Conservation (phyloP, 768 basidiomycete species). For the Boletus rufocinnamomeus region DNA sequence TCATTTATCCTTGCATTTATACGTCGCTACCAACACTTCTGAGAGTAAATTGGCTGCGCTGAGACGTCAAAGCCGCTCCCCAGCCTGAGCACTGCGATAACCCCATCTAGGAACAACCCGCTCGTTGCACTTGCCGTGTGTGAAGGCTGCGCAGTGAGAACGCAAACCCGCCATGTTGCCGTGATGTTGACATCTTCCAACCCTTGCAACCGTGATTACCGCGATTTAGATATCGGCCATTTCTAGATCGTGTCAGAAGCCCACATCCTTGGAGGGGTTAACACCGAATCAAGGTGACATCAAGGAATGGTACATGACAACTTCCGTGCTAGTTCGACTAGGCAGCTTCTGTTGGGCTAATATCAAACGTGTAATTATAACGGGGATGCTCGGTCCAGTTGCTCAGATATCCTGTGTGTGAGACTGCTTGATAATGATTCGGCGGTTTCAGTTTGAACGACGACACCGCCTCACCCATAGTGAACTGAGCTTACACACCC, state of each 20-base stretch:
- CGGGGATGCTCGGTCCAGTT: constrained; percentile 10
- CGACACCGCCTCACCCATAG: not conserved
- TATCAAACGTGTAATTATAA: constrained; percentile 1
- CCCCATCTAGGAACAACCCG: not conserved
- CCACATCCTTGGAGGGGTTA: not conserved
- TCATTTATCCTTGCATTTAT: not conserved
- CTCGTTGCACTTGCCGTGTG: constrained; percentile 6
- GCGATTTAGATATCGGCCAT: not conserved
- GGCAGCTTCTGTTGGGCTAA: not conserved
- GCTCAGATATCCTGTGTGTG: not conserved
- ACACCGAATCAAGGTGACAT: constrained; percentile 17
- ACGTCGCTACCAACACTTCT: not conserved
- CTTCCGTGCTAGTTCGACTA: not conserved
- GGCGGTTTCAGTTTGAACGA: not conserved
- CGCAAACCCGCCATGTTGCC: not conserved
- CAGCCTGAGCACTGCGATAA: not conserved
- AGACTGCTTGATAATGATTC: not conserved
- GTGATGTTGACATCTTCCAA: not conserved
- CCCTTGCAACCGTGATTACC: constrained; percentile 6
- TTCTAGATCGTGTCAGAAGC: constrained; percentile 1
- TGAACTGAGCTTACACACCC: not conserved
- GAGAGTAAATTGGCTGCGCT: constrained; percentile 10
- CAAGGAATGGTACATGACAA: not conserved
- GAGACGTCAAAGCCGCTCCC: constrained; percentile 15
- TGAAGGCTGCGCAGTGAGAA: constrained; percentile 16